phyloP scores from a whole-genome alignment of 2,329 filamentous ascomycete genomes.

The Thelonectria rubi region DNA sequence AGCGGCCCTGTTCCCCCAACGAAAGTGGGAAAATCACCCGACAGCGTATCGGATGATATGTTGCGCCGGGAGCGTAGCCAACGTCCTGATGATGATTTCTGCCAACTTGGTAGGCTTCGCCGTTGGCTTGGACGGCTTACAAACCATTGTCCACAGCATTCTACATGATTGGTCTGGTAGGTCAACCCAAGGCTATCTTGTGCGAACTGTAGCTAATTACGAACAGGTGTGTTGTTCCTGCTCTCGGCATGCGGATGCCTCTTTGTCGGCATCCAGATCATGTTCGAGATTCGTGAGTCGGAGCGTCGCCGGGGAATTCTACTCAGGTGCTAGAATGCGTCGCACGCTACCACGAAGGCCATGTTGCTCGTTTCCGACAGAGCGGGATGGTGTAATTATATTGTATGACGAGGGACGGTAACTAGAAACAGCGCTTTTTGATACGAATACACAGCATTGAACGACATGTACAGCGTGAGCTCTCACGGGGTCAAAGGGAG shows the following conservation, averaged over 20 bases:
- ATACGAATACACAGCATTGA: conserved; percentile 20
- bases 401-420: conserved; percentile 20
- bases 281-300: conserved; percentile 92
- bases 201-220: conserved; percentile 33
- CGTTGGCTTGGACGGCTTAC: conserved; percentile 86
- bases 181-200: conserved; percentile 27
- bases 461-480: conserved; percentile 1
- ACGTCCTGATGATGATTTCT: conserved; percentile 93
- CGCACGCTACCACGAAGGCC: not conserved
- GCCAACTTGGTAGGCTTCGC: conserved; percentile 97
- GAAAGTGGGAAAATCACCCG: conserved; percentile 74
- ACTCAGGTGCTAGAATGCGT: conserved; percentile 75
- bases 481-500: not conserved
- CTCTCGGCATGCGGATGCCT: conserved; percentile 74
- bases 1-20: conserved; percentile 74
- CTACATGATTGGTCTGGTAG: conserved; percentile 76
- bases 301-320: conserved; percentile 85
- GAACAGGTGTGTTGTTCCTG: conserved; percentile 75
- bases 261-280: conserved; percentile 88
- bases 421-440: conserved; percentile 2
- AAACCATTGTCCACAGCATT: conserved; percentile 78
- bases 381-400: conserved; percentile 27
- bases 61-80: conserved; percentile 80
- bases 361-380: conserved; percentile 6
- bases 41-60: conserved; percentile 82